A percentile compares a stretch with the other conserved stretches of the same genome.
These are phyloP conservation scores for Nicotiana otophora DNA, from an alignment of 257 asterid species.

Conservation along the genomic window DNA sequence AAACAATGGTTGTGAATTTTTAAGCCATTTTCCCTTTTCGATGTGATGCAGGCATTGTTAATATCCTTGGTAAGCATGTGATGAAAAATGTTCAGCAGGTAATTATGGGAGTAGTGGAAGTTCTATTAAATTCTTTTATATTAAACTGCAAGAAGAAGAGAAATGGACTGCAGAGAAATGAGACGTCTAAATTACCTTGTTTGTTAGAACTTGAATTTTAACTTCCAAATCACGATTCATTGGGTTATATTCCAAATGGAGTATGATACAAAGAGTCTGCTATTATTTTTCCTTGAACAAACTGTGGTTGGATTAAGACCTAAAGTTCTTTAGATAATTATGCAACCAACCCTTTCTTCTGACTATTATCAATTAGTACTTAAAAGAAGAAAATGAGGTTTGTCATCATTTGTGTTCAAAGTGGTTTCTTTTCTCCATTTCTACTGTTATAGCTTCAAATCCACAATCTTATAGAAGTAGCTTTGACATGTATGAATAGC, in stretches of 20 bases:
- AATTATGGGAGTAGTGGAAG: neutral
- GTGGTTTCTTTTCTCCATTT: neutral
- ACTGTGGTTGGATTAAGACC: neutral
- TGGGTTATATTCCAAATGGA: neutral
- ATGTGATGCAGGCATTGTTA: constrained; percentile 13
- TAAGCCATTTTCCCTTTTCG: neutral
- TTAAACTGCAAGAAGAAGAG: neutral
- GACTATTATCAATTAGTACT: neutral
- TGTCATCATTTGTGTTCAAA: neutral
- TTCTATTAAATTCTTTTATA: neutral
- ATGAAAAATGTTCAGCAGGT: constrained; percentile 17
- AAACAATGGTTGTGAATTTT: neutral
- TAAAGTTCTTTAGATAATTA: neutral
- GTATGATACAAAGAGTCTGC: neutral
- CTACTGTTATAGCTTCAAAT: neutral
- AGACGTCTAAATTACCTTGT: neutral
- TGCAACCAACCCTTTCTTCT: neutral
- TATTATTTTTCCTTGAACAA: neutral
- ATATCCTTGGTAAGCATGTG: constrained; percentile 8
- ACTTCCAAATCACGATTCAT: neutral
- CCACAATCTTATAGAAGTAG: neutral
- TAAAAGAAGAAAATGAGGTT: neutral
- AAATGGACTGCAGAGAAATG: neutral
- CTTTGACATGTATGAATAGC: neutral
- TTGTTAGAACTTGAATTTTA: neutral